Evolutionary conservation across 2,329 filamentous ascomycete genomes (phyloP).

Genomic region (Sphaerulina populicola): DNA sequence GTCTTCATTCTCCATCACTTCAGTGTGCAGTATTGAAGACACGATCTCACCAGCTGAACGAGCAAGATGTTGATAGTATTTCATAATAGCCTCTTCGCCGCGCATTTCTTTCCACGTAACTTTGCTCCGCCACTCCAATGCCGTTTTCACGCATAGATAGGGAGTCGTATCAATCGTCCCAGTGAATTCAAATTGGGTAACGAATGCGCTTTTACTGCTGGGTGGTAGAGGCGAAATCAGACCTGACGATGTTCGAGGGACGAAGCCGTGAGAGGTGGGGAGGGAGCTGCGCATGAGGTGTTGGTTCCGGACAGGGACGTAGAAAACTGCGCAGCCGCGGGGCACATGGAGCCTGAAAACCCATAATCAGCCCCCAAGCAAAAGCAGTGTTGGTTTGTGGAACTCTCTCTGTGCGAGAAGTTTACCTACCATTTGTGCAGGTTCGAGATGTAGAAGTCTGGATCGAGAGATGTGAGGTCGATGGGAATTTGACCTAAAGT

Average conservation of each 20-base stretch:
- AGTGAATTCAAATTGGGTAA: slow-evolving; percentile 55
- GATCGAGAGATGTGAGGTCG: slow-evolving; percentile 57
- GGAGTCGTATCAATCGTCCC: slow-evolving; percentile 65
- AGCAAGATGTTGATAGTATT: slow-evolving; percentile 57
- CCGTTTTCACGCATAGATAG: slow-evolving; percentile 62
- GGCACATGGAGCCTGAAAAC: slow-evolving; percentile 58
- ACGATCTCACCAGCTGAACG: slow-evolving; percentile 53
- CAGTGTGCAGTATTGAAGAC: slow-evolving; percentile 58
- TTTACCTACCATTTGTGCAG: slow-evolving; percentile 65
- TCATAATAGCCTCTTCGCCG: slow-evolving; percentile 61
- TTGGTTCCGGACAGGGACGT: slow-evolving; percentile 71
- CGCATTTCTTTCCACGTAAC: slow-evolving; percentile 35
- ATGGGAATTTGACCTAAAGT: slow-evolving; percentile 56
- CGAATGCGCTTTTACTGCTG: slow-evolving; percentile 51
- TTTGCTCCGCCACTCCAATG: slow-evolving; percentile 57
- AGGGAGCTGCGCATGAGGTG: slow-evolving; percentile 62
- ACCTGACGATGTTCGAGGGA: slow-evolving; percentile 35
- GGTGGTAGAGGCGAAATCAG: slow-evolving; percentile 37
- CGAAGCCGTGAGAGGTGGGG: slow-evolving; percentile 73
- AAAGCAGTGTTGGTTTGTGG: background rate
- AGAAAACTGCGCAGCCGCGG: slow-evolving; percentile 69
- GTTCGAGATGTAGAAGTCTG: slow-evolving; percentile 83
- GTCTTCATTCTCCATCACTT: slow-evolving; percentile 59
- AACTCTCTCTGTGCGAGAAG: background rate
- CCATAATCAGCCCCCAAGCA: background rate